phyloP scores from a whole-genome alignment of 2,329 filamentous ascomycete genomes.

The Periconia sp. region DNA sequence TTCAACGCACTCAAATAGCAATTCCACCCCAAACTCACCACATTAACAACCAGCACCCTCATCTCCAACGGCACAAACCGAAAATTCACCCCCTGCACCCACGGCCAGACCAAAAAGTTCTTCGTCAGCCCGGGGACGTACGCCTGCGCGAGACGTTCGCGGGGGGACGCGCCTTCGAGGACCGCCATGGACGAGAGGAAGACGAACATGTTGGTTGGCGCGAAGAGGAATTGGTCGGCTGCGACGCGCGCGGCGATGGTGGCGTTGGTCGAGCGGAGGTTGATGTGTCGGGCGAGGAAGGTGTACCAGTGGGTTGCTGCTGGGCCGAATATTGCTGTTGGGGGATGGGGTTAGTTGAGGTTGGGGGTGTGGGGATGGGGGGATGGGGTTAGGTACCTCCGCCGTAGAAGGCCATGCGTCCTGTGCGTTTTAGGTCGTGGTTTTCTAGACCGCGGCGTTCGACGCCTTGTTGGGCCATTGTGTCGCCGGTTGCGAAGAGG shows the following conservation, averaged over 20 bases:
- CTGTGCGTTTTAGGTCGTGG: slow-evolving; percentile 71
- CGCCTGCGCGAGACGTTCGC: slow-evolving; percentile 70
- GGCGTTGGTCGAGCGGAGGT: slow-evolving; percentile 62
- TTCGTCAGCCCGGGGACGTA: slow-evolving; percentile 87
- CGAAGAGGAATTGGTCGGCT: slow-evolving; percentile 77
- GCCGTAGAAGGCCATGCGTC: slow-evolving; percentile 79
- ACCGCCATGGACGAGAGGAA: slow-evolving; percentile 86
- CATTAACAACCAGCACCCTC: slow-evolving; percentile 82
- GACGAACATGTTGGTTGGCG: slow-evolving; percentile 74
- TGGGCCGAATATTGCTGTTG: slow-evolving; percentile 77
- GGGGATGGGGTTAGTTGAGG: slow-evolving; percentile 9
- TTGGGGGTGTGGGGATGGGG: not conserved
- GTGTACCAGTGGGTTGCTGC: slow-evolving; percentile 85
- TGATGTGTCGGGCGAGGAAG: slow-evolving; percentile 72
- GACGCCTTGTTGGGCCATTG: slow-evolving; percentile 86
- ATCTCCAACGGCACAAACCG: slow-evolving; percentile 81
- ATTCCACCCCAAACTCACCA: slow-evolving; percentile 66
- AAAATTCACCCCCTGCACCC: slow-evolving; percentile 79
- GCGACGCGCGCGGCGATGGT: slow-evolving; percentile 78
- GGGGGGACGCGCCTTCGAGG: slow-evolving; percentile 67
- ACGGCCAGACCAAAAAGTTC: slow-evolving; percentile 80
- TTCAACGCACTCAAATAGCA: slow-evolving; percentile 46
- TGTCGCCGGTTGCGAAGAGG: slow-evolving; percentile 89
- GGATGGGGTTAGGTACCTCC: slow-evolving; percentile 55
- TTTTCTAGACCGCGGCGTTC: slow-evolving; percentile 76